These are phyloP conservation scores for Dactylonectria estremocensis DNA, from an alignment of 2,329 filamentous ascomycete species.

Conservation along the genomic window DNA sequence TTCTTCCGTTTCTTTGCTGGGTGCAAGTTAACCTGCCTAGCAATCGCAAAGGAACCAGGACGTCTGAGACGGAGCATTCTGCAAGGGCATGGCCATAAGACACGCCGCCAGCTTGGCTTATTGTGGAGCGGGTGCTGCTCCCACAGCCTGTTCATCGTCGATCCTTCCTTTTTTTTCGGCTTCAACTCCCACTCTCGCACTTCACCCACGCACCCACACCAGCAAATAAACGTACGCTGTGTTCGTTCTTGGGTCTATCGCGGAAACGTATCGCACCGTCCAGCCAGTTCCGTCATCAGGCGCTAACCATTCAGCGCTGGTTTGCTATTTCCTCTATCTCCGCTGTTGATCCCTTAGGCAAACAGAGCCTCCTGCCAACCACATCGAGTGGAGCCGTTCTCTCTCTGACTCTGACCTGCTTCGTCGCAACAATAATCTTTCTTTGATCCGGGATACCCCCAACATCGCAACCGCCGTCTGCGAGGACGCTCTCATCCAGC, in stretches of 20 bases:
- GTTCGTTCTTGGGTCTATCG: background rate
- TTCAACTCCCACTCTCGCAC: conserved; percentile 2
- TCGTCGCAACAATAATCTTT: conserved; percentile 4
- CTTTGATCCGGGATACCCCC: background rate
- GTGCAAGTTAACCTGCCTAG: background rate
- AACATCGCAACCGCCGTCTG: background rate
- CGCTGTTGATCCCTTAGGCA: conserved; percentile 17
- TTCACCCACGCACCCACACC: conserved; percentile 8
- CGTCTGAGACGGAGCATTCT: background rate
- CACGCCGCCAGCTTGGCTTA: background rate
- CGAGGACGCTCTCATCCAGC: background rate
- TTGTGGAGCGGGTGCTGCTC: conserved; percentile 5
- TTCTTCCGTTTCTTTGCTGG: too few species aligned
- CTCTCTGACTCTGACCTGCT: conserved; percentile 5
- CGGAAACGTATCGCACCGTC: background rate
- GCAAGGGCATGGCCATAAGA: background rate
- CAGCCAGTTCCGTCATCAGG: background rate
- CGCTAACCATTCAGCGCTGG: background rate
- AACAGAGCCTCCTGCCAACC: conserved; percentile 2
- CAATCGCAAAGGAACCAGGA: background rate
- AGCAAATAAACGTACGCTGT: conserved; percentile 1
- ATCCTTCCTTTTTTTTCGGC: conserved; percentile 14
- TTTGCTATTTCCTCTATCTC: background rate
- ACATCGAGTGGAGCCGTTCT: conserved; percentile 10
- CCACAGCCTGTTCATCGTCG: conserved; percentile 5